Percentiles rank a stretch among this genome's conserved stretches.
Conservation (phyloP, 1,139 yeast genomes). For the Kurtzmaniella natalensis region DNA sequence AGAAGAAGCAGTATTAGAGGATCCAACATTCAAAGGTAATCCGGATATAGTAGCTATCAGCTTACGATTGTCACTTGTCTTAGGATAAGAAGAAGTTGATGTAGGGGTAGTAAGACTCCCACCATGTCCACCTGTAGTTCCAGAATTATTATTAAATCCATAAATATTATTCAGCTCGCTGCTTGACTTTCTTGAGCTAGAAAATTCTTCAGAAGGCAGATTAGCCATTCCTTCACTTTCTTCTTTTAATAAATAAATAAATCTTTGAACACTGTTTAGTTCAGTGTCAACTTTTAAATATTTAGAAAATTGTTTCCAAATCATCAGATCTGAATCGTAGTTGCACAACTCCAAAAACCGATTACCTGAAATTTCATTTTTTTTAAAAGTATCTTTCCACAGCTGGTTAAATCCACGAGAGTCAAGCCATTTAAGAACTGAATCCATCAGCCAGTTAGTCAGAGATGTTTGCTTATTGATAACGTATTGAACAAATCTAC, state of each 20-base stretch:
- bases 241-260: slow-evolving; percentile 33
- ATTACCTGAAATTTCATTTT: slow-evolving; percentile 58
- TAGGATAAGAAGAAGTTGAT: too few species aligned
- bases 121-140: background rate
- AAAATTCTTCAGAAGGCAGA: slow-evolving; percentile 1
- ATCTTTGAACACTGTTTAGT: slow-evolving; percentile 50
- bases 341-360: slow-evolving; percentile 65
- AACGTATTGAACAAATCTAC: slow-evolving; percentile 42
- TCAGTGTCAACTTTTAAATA: slow-evolving; percentile 34
- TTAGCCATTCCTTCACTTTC: slow-evolving; percentile 17
- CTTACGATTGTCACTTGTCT: slow-evolving; percentile 28
- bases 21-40: background rate
- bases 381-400: slow-evolving; percentile 65
- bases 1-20: slow-evolving; percentile 13
- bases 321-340: slow-evolving; percentile 52
- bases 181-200: background rate
- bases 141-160: background rate
- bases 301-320: slow-evolving; percentile 45
- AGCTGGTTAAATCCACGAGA: slow-evolving; percentile 61
- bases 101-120: too few species aligned
- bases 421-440: slow-evolving; percentile 68
- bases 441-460: slow-evolving; percentile 58
- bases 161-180: slow-evolving; percentile 1
- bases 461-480: slow-evolving; percentile 34
- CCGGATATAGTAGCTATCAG: slow-evolving; percentile 1